Evolutionary conservation across 2,329 filamentous ascomycete genomes (phyloP).

Genomic region (Trichoderma sp.): DNA sequence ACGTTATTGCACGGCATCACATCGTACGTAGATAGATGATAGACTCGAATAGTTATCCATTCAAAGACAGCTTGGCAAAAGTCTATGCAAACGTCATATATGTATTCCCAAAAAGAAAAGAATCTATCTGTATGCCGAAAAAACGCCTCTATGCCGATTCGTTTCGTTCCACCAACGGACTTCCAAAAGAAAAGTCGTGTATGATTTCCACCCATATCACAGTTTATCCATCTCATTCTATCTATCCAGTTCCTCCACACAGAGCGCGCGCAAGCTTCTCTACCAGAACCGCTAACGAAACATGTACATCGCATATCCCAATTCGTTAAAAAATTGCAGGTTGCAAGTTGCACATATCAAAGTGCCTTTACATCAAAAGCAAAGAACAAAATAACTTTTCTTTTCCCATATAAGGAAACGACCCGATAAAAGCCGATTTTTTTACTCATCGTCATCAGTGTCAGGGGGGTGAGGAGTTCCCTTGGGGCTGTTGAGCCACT

Average conservation of each 20-base stretch:
- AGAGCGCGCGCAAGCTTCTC: not conserved
- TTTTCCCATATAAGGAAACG: too few relatives aligned
- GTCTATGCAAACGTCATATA: constrained; percentile 3
- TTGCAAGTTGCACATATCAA: not conserved
- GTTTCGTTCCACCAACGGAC: constrained; percentile 7
- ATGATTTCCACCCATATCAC: not conserved
- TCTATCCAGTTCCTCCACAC: not conserved
- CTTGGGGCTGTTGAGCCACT: constrained; percentile 84
- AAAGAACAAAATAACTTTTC: constrained; percentile 17
- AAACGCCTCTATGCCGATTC: constrained; percentile 32
- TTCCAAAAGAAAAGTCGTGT: constrained; percentile 4
- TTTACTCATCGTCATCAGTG: constrained; percentile 69
- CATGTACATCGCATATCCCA: constrained; percentile 1
- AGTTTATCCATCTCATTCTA: constrained; percentile 4
- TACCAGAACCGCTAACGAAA: constrained; percentile 17
- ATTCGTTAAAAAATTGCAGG: not conserved
- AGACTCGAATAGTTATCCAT: not conserved
- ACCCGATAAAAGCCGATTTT: not conserved
- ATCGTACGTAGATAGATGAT: not conserved
- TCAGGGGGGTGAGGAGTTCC: constrained; percentile 77
- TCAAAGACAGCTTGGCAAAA: not conserved
- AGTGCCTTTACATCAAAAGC: not conserved
- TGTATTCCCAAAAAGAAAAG: constrained; percentile 4
- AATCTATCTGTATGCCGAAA: constrained; percentile 22
- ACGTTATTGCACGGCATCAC: too few relatives aligned